These are phyloP conservation scores for Lodderomyces beijingensis DNA, from an alignment of 1,139 yeast species.

Conservation along the genomic window DNA sequence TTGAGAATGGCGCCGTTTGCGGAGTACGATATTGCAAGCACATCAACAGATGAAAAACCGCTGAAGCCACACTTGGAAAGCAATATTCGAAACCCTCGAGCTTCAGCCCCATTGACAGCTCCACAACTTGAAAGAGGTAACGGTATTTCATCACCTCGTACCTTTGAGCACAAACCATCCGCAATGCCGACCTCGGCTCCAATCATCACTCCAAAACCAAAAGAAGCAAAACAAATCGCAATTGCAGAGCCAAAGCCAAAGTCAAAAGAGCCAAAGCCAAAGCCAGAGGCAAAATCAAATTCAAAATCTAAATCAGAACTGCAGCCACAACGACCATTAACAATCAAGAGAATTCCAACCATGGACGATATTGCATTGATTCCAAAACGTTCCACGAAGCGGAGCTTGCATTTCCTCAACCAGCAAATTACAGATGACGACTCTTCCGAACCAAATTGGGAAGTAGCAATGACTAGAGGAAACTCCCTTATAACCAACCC, in stretches of 20 bases:
- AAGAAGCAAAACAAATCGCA: background rate
- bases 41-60: constrained; percentile 2
- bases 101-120: too few relatives aligned
- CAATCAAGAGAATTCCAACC: constrained; percentile 9
- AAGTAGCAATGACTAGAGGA: constrained; percentile 15
- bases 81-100: too few relatives aligned
- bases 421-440: background rate
- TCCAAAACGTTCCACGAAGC: background rate
- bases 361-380: constrained; percentile 7
- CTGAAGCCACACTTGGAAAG: too few relatives aligned
- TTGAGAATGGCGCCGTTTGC: too few relatives aligned
- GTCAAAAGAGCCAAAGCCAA: too few relatives aligned
- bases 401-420: too few relatives aligned
- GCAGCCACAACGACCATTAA: too few relatives aligned
- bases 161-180: background rate
- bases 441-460: constrained; percentile 32
- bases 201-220: constrained; percentile 1
- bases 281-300: background rate
- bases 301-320: constrained; percentile 1
- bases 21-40: background rate
- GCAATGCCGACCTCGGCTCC: constrained; percentile 3
- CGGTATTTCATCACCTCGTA: background rate
- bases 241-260: background rate
- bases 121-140: too few relatives aligned
- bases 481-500: constrained; percentile 1